Evolutionary conservation across 306 rosid genomes (phyloP), one percentile per base, ranked within the genome.

Genomic region (Argentina anserina): DNA sequence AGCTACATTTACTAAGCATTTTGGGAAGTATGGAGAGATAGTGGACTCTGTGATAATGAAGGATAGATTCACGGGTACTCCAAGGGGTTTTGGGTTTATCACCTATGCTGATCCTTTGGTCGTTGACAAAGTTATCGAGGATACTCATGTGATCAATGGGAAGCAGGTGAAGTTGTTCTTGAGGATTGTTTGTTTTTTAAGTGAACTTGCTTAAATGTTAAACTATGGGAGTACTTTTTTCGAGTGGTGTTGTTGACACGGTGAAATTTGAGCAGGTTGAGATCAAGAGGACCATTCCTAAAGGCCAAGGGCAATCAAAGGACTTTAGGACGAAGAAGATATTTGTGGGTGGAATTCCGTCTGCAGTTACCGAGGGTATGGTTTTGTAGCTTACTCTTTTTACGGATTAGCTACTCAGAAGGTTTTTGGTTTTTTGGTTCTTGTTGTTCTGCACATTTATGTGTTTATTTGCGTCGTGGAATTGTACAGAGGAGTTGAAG

Each of bases 41-140:
- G 91, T 86, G 14, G 98, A 93, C 75, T 89, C 97, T 1, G 97
- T 93, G 49, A 93, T 93, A 41, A 89, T 93, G 98, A 93, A 89
- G 55, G 98, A 93, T 52, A 92, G 97, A 13, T 87, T 85, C 65
- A 80, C 97, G 3, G 92, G 96, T 46, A 89, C 87, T 12, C 91
- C 98, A 0, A 77, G 97, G 73, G 98, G 98, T 15, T 93, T 93
- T 25, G 98, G 98, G 17, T 93, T 93, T 73, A 91, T 93, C 15
- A 91, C 94, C 17, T 93, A 93, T 49, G 91, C 89, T 0, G 90
- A 93, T 82, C 96, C 97, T 60, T 82, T 91, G 15, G 96, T 89
- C 26, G 98, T 93, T 65, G 98, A 93, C 64, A 81, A 70, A 43
- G 94, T 93, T 63, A 91, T 93, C 36, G 88, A 85, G 79, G 98